Conservation (phyloP, 495 filamentous ascomycete species). For the Pyrenopolyporus hunteri region DNA sequence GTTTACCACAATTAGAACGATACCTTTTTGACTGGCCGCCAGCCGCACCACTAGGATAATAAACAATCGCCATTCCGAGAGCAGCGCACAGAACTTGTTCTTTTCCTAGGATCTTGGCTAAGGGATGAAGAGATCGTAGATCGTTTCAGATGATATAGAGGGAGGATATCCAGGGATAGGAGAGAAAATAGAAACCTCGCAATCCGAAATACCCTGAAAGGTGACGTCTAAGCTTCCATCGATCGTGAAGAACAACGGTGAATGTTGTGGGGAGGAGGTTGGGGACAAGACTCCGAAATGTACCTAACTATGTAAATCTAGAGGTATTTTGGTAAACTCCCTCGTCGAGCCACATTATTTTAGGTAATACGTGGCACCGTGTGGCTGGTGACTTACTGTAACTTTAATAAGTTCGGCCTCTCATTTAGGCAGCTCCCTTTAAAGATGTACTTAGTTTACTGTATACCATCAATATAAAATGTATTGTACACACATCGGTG, state of each 20-base stretch:
- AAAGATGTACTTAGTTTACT: background rate
- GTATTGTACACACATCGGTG: no score
- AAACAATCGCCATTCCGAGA: no score
- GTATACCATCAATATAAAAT: no score
- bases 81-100: no score
- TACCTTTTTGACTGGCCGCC: background rate
- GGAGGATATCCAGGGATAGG: background rate
- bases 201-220: background rate
- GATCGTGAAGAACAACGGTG: background rate
- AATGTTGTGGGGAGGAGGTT: conserved; percentile 2
- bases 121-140: background rate
- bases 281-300: background rate
- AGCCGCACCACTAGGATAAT: background rate
- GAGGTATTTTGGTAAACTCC: no score
- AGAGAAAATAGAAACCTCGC: conserved; percentile 19
- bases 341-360: conserved; percentile 15
- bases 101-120: background rate
- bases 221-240: conserved; percentile 1
- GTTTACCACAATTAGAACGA: conserved; percentile 7
- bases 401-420: background rate
- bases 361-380: background rate
- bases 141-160: background rate
- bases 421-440: conserved; percentile 1
- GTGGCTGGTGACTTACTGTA: conserved; percentile 5
- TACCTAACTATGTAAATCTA: no score